Conservation (phyloP, 192 early-diverging fungal genomes). For the Rhizoclosmatium globosum region DNA sequence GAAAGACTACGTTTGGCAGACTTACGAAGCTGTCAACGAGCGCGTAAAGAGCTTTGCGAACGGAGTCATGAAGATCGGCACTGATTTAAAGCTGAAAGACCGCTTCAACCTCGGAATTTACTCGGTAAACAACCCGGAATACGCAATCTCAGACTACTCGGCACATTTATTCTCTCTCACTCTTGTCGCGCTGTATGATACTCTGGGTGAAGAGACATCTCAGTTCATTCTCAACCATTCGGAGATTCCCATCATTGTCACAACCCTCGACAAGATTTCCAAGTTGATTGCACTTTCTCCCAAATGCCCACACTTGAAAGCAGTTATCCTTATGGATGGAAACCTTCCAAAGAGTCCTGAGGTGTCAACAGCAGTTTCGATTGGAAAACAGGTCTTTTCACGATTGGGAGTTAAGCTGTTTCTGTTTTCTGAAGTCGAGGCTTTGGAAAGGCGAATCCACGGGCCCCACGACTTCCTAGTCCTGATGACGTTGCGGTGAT, state of each 20-base stretch:
- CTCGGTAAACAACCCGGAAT: conserved; percentile 45
- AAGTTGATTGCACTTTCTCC: conserved; percentile 36
- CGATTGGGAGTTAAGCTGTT: conserved; percentile 69
- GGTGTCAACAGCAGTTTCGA: conserved; percentile 15
- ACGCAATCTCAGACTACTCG: conserved; percentile 51
- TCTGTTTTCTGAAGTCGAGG: conserved; percentile 64
- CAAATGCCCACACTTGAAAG: conserved; percentile 45
- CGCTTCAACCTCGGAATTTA: conserved; percentile 28
- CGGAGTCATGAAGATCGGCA: conserved; percentile 43
- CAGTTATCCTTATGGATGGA: conserved; percentile 35
- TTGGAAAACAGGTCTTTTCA: conserved; percentile 55
- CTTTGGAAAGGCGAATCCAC: conserved; percentile 60
- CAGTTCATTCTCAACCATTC: conserved; percentile 89
- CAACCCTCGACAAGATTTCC: conserved; percentile 68
- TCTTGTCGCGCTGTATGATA: conserved; percentile 87
- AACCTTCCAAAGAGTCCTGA: neutral
- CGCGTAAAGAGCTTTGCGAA: conserved; percentile 50
- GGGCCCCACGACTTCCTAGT: conserved; percentile 58
- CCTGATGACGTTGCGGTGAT: conserved; percentile 84
- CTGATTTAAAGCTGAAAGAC: conserved; percentile 13
- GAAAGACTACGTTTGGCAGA: conserved; percentile 46
- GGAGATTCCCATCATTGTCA: conserved; percentile 76
- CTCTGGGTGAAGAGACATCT: conserved; percentile 85
- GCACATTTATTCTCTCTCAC: conserved; percentile 37
- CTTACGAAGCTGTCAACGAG: conserved; percentile 45